phyloP scores from a whole-genome alignment of 129 eudicot genomes.

The Kitagawia praeruptora region DNA sequence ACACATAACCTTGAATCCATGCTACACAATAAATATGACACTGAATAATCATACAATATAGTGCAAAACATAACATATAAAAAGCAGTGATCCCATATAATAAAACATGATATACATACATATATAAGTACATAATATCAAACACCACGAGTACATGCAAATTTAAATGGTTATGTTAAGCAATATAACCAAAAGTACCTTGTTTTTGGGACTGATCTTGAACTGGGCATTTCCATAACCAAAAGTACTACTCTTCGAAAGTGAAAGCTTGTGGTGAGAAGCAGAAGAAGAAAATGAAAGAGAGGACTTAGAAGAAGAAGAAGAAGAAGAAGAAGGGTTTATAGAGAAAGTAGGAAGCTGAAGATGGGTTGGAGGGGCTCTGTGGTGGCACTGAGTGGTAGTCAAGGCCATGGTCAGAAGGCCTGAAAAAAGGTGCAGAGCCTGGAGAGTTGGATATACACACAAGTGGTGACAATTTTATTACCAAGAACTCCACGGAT shows the following conservation, averaged over 20 bases:
- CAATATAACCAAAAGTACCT: too few species aligned
- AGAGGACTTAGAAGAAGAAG: conserved; percentile 8
- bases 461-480: background rate
- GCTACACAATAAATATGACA: conserved; percentile 7
- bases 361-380: conserved; percentile 20
- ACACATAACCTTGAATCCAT: conserved; percentile 45
- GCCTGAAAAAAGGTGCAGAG: background rate
- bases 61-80: too few species aligned
- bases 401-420: conserved; percentile 19
- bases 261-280: conserved; percentile 25
- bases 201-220: conserved; percentile 27
- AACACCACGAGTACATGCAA: conserved; percentile 16
- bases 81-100: background rate
- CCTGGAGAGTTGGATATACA: background rate
- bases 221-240: conserved; percentile 24
- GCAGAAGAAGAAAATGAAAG: conserved; percentile 18
- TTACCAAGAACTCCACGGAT: background rate
- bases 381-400: conserved; percentile 24
- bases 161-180: background rate
- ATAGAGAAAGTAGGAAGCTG: conserved; percentile 18
- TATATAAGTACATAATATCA: conserved; percentile 17
- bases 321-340: conserved; percentile 15
- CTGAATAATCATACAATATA: too few species aligned
- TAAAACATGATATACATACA: background rate
- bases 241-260: background rate